These are phyloP conservation scores for Coelastrella sp. DNA, from an alignment of 139 green algal genomes.

Conservation along the genomic window DNA sequence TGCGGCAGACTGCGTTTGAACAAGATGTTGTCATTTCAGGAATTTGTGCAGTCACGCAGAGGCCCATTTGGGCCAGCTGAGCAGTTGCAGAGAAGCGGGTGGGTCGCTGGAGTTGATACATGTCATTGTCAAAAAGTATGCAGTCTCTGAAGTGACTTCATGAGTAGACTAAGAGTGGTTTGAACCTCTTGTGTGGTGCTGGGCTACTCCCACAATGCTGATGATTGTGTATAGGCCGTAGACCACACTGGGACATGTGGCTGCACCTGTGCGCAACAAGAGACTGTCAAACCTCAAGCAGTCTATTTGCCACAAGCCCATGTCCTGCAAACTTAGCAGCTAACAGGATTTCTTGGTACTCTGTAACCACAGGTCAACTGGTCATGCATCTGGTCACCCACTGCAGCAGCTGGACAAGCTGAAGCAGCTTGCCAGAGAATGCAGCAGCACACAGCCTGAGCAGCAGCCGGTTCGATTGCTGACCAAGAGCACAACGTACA, in stretches of 20 bases:
- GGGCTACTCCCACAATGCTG: too few relatives aligned
- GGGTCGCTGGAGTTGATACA: not conserved
- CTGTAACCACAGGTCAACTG: not conserved
- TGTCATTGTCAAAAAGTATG: not conserved
- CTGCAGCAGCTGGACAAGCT: constrained; percentile 3
- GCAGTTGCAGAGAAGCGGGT: constrained; percentile 1
- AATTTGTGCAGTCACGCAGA: constrained; percentile 19
- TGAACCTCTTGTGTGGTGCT: too few relatives aligned
- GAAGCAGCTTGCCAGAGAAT: constrained; percentile 6
- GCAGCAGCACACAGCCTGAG: not conserved
- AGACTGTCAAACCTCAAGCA: too few relatives aligned
- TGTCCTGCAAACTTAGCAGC: not conserved
- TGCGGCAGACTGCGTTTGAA: not conserved
- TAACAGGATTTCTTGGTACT: not conserved
- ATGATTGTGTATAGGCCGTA: too few relatives aligned
- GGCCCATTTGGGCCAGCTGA: not conserved
- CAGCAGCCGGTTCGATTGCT: not conserved
- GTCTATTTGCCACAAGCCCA: not conserved
- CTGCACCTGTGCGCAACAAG: too few relatives aligned
- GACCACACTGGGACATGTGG: too few relatives aligned
- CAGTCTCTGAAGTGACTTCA: too few relatives aligned
- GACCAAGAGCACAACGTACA: not conserved
- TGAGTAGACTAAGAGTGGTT: too few relatives aligned
- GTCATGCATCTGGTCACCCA: not conserved
- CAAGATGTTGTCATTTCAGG: constrained; percentile 15